phyloP scores from a whole-genome alignment of 345 rosid species.

The Psidium guajava region DNA sequence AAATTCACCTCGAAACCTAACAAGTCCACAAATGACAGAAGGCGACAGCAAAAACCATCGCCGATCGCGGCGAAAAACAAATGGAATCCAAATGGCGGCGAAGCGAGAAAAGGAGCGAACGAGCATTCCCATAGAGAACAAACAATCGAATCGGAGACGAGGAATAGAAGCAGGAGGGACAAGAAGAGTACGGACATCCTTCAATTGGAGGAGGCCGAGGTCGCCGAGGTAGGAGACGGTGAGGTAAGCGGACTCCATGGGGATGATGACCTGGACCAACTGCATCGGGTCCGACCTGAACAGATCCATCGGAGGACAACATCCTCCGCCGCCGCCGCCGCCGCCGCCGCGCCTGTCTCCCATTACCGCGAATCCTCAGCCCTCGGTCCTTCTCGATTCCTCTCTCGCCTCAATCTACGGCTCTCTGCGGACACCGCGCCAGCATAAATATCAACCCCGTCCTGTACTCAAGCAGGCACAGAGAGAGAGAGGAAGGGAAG shows the following conservation, averaged over 20 bases:
- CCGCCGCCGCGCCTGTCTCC: background rate
- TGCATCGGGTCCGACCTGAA: conserved; percentile 93
- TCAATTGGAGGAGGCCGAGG: conserved; percentile 90
- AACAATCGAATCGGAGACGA: background rate
- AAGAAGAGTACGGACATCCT: conserved; percentile 53
- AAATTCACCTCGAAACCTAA: background rate
- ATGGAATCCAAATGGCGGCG: background rate
- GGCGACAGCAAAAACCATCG: background rate
- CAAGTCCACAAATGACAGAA: background rate
- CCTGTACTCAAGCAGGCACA: background rate
- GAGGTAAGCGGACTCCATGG: conserved; percentile 82
- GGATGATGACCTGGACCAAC: conserved; percentile 82
- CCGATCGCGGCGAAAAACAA: background rate
- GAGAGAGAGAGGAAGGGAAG: background rate
- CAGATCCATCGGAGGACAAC: conserved; percentile 94
- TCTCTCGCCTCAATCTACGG: background rate
- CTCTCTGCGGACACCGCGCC: too few relatives aligned
- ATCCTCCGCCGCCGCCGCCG: conserved; percentile 46
- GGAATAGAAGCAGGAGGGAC: too few relatives aligned
- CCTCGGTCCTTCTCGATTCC: background rate
- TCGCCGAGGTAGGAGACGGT: conserved; percentile 89
- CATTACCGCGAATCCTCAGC: background rate
- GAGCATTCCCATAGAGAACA: background rate
- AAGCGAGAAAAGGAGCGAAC: background rate
- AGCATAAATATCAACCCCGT: background rate